phyloP scores from a whole-genome alignment of 345 rosid species.

The Eucalyptus shirleyi region DNA sequence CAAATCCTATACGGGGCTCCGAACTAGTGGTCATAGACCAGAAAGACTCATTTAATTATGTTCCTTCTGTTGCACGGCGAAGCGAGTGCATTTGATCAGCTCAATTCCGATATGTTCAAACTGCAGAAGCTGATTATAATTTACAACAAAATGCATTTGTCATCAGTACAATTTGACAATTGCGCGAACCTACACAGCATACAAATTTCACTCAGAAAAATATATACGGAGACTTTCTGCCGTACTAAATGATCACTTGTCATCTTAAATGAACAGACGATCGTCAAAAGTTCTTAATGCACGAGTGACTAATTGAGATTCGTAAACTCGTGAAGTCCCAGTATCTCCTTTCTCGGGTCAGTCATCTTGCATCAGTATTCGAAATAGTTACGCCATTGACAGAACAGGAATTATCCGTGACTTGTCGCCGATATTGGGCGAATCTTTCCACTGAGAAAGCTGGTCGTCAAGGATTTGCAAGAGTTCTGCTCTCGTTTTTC shows the following conservation, averaged over 20 bases:
- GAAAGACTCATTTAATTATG: background rate
- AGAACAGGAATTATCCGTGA: background rate
- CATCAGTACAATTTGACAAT: background rate
- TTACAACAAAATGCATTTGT: background rate
- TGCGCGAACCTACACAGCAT: background rate
- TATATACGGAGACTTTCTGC: background rate
- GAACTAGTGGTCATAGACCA: background rate
- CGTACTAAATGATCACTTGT: background rate
- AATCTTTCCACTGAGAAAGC: conserved; percentile 27
- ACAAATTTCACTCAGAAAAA: background rate
- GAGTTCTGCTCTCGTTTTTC: background rate
- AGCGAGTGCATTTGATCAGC: background rate
- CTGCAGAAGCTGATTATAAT: background rate
- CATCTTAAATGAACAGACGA: background rate
- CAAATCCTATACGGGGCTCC: background rate
- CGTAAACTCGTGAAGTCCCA: no score
- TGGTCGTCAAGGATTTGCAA: conserved; percentile 18
- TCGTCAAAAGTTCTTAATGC: background rate
- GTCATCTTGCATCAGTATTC: background rate
- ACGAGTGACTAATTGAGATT: background rate
- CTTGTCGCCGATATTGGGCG: background rate
- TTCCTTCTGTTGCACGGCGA: background rate
- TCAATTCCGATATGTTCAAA: background rate
- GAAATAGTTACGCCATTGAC: background rate
- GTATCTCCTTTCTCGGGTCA: background rate